Base-by-base conservation (phyloP, 2,329 filamentous ascomycete species). In the Fusarium sp. region DNA sequence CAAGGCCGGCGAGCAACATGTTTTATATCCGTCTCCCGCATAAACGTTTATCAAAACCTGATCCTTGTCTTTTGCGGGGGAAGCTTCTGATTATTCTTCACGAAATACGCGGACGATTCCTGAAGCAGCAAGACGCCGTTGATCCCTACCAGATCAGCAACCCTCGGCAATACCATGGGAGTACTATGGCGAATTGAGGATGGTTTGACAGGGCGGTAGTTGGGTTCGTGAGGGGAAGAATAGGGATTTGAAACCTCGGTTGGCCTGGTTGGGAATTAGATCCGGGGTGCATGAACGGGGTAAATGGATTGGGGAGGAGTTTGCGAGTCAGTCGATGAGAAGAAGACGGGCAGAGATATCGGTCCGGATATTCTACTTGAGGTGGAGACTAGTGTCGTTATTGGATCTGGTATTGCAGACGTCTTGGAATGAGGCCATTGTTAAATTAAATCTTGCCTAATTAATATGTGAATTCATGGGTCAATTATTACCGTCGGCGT, bases 211-310 rank as follows among this genome's bases (percentile, higher is more conserved):
- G 17, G 12, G 56, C 62, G 67, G 68, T 53, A 71, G 67, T 71
- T 71, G 47, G 7, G 31, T 17, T 38, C 33, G 50, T 52, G 46
- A 35, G 54, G 36, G 53, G 44, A 42, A 20, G 46, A 53, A 54
- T 38, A 53, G 33, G 45, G n/a, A 27, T 46, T 18, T 45, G n/a
- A 61, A 65, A 70, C 66, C 67, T 70, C 66, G 67, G 67, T 44
- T 58, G 68, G n/a, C 60, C 55, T 13, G 20, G 60, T 47, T 70
- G 42, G 67, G 61, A 61, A 52, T 11, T 33, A 41, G 31, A 65
- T 60, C 65, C 59, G 65, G 59, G 66, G 59, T 65, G 39, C 63
- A 68, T 66, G 45, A 50, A 41, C 33, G 12, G 18, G 38, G n/a
- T 27, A 25, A 2, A 41, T 31, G 20, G 13, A 54, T 46, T 29